Conservation (phyloP, 768 basidiomycete species). For the Lactarius tabidus region DNA sequence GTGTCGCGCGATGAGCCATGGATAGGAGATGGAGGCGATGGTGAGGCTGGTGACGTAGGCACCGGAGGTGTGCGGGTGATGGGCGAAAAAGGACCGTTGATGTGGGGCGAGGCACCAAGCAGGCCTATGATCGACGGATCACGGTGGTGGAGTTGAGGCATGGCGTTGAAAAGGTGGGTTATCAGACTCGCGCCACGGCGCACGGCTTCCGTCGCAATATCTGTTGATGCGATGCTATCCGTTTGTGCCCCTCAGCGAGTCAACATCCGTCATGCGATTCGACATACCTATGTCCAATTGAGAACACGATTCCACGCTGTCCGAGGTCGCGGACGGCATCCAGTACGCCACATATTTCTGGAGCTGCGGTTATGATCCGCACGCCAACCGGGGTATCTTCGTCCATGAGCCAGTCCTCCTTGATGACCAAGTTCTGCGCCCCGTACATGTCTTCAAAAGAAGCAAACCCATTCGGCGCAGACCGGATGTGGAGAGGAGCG, state of each 20-base stretch:
- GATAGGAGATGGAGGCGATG: constrained; percentile 12
- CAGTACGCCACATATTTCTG: constrained; percentile 83
- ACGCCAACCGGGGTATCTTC: constrained; percentile 46
- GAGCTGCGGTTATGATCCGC: constrained; percentile 81
- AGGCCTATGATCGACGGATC: constrained; percentile 91
- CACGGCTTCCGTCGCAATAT: constrained; percentile 67
- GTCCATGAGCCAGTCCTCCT: constrained; percentile 65
- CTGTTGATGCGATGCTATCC: constrained; percentile 66
- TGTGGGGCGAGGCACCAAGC: constrained; percentile 69
- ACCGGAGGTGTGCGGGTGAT: constrained; percentile 28
- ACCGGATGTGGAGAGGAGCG: constrained; percentile 56
- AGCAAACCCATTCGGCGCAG: constrained; percentile 57
- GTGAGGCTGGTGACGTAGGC: constrained; percentile 24
- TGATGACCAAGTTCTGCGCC: constrained; percentile 53
- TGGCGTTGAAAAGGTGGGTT: constrained; percentile 91
- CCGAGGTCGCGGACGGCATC: constrained; percentile 55
- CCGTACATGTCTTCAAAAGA: constrained; percentile 78
- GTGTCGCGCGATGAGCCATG: constrained; percentile 23
- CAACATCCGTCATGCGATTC: background rate
- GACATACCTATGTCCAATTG: constrained; percentile 82
- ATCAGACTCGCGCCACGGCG: constrained; percentile 75
- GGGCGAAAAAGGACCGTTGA: constrained; percentile 42
- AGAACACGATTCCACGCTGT: constrained; percentile 67
- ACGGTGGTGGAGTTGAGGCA: constrained; percentile 86
- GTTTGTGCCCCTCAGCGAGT: constrained; percentile 12